phyloP scores from a whole-genome alignment of 208 protist species.

The Trypanosoma lewisi region DNA sequence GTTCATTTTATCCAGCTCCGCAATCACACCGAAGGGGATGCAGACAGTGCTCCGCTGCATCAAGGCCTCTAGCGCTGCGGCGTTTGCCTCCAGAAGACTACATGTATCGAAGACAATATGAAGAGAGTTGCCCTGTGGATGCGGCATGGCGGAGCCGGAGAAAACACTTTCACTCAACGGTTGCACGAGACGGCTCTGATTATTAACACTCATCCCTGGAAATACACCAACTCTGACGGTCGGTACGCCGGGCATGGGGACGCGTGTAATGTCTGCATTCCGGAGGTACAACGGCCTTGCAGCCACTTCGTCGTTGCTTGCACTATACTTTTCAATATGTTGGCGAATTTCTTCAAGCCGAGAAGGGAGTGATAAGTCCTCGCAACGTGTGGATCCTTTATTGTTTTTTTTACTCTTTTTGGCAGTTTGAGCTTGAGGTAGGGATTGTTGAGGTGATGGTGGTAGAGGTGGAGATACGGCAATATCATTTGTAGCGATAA shows the following conservation, averaged over 20 bases:
- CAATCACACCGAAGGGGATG: slow-evolving; percentile 69
- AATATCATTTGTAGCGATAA: background rate
- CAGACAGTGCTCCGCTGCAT: slow-evolving; percentile 53
- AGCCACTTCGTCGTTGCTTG: background rate
- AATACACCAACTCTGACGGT: too few relatives aligned
- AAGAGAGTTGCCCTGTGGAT: background rate
- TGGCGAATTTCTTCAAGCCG: background rate
- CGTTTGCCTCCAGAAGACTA: slow-evolving; percentile 50
- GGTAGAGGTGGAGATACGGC: too few relatives aligned
- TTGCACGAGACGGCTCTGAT: too few relatives aligned
- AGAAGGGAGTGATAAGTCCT: background rate
- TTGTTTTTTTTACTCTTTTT: background rate
- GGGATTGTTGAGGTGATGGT: too few relatives aligned
- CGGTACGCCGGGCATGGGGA: background rate
- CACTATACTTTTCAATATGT: slow-evolving; percentile 3
- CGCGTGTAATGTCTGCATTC: background rate
- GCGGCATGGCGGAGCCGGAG: too few relatives aligned
- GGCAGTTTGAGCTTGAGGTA: background rate
- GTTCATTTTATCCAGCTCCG: slow-evolving; percentile 74
- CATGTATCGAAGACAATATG: slow-evolving; percentile 80
- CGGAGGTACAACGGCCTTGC: background rate
- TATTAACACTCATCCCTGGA: too few relatives aligned
- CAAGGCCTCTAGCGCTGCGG: slow-evolving; percentile 43
- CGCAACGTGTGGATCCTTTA: too few relatives aligned
- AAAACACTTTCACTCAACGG: too few relatives aligned